Evolutionary conservation across 257 asterid species (phyloP), one percentile per base, ranked within the genome.

Genomic region (Voacanga thouarsii): DNA sequence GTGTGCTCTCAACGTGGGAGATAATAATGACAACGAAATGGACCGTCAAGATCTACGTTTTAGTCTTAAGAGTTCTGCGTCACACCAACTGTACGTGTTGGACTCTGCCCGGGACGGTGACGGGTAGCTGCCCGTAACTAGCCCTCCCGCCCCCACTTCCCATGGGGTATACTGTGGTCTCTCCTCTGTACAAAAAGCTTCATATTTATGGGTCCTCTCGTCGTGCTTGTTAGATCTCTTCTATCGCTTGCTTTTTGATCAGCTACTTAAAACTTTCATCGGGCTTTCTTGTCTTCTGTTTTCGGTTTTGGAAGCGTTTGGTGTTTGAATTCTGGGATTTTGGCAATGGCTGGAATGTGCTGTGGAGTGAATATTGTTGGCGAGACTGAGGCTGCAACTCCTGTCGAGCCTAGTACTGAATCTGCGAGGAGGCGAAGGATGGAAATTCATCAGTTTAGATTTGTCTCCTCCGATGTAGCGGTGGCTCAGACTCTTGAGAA

Each of bases 121-220:
- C 94, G 94, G 99, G 90, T 92, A 92, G 90, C 90, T 91, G 90
- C 93, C 97, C 97, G 87, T 43, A 57, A 47, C 56, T 26, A 53
- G 65, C 67, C 77, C 72, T 49, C 71, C 56, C 74, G 43, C 50
- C 30, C 80, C 85, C 87, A 75, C 84, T 57, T 7, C 12, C 57
- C 79, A 75, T 82, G 90, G 77, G 76, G 74, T 86, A 86, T 86
- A 86, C 82, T 82, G 78, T 74, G 82, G 80, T 74, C 82, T 75
- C 79, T 56, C 79, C 71, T 10, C 43, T 24, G 16, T 74, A 12
- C 85, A 80, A 73, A 74, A 72, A 70, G 78, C 87, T 76, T 53
- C 84, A 45, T 77, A 57, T 75, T 50, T 43, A 56, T 72, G 75
- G 75, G 61, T 39, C 82, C 53, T 33, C 65, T 19, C 23, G 30